Percentiles rank a stretch among this genome's conserved stretches.
Evolutionary conservation across 73 alveolate species (phyloP).

Genomic region (Tetrahymena thermophila): DNA sequence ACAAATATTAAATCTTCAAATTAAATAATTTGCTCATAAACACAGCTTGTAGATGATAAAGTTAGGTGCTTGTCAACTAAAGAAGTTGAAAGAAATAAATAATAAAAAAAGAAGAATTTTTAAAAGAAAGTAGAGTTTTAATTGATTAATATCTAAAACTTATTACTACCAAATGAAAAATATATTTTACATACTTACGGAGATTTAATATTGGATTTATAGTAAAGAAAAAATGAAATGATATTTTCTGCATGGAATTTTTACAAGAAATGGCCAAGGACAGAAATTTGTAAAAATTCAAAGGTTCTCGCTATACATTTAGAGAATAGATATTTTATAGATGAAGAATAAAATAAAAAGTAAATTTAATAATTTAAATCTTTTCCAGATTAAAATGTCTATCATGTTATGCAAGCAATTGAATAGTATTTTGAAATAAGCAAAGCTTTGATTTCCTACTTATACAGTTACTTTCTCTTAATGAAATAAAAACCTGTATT

Average conservation of each 20-base stretch:
- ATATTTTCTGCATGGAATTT: background rate
- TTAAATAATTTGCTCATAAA: too few relatives aligned
- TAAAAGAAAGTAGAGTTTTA: background rate
- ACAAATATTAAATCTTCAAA: too few relatives aligned
- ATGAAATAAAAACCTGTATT: background rate
- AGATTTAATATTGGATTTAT: background rate
- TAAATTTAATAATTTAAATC: too few relatives aligned
- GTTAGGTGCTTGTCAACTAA: too few relatives aligned
- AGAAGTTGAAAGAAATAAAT: too few relatives aligned
- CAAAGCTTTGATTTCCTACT: background rate
- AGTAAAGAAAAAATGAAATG: background rate
- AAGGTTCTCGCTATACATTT: background rate
- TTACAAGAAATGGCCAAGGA: background rate
- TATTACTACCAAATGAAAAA: background rate
- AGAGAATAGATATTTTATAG: background rate
- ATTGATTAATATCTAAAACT: too few relatives aligned
- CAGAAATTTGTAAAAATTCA: background rate
- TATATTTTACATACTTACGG: background rate
- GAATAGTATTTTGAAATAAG: background rate
- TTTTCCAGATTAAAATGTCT: background rate
- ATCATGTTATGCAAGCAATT: background rate
- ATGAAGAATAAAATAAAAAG: background rate
- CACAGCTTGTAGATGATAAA: background rate
- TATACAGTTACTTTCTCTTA: too few relatives aligned
- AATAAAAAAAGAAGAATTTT: too few relatives aligned